Conservation (phyloP, 805 yeast genomes). For the Yarrowia deformans region DNA sequence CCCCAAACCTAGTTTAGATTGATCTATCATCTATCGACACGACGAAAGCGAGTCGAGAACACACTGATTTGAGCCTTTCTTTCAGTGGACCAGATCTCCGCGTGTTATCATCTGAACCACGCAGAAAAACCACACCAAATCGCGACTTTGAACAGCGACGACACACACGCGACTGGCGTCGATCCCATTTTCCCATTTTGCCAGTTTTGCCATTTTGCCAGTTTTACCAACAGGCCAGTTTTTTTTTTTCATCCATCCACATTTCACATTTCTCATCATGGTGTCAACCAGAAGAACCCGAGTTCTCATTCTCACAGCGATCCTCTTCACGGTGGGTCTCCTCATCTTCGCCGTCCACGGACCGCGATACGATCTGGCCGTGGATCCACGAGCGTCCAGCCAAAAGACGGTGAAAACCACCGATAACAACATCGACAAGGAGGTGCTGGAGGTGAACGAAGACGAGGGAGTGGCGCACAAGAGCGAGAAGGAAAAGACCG, state of each 20-base stretch:
- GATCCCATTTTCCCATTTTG: no score
- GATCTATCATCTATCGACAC: constrained; percentile 29
- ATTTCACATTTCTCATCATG: constrained; percentile 37
- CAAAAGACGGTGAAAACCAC: constrained; percentile 40
- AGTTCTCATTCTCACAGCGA: constrained; percentile 54
- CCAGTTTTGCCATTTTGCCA: no score
- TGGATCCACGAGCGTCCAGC: constrained; percentile 41
- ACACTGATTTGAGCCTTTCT: not conserved
- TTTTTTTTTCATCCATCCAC: not conserved
- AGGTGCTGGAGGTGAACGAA: constrained; percentile 47
- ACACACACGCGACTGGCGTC: not conserved
- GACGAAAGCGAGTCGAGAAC: constrained; percentile 1
- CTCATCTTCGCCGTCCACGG: constrained; percentile 51
- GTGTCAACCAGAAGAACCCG: constrained; percentile 52
- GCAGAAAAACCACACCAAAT: no score
- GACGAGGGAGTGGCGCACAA: constrained; percentile 56
- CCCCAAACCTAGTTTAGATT: constrained; percentile 12
- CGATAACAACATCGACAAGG: constrained; percentile 34
- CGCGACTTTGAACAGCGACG: not conserved
- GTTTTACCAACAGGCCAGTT: no score
- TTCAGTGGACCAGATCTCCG: not conserved
- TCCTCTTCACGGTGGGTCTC: constrained; percentile 50
- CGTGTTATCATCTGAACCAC: not conserved
- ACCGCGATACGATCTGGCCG: constrained; percentile 44
- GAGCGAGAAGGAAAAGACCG: constrained; percentile 49